A percentile compares a stretch with the other conserved stretches of the same genome.
phyloP scores from a whole-genome alignment of 768 basidiomycete species.

The Russula earlei region DNA sequence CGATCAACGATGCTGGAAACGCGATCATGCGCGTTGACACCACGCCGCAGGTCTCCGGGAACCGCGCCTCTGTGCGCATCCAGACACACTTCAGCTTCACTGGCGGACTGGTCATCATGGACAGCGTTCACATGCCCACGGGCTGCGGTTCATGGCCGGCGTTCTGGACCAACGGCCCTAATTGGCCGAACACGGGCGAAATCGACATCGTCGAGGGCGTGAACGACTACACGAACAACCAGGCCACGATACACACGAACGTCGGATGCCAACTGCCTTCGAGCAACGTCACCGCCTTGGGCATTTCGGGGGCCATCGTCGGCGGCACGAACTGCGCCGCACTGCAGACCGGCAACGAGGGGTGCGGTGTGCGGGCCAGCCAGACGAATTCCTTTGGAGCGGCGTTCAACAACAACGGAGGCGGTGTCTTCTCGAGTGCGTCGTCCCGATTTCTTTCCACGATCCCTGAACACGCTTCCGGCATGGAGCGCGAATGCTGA shows the following conservation, averaged over 20 bases:
- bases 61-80: constrained; percentile 72
- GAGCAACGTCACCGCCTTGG: constrained; percentile 36
- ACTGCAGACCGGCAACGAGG: constrained; percentile 58
- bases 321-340: constrained; percentile 67
- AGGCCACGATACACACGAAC: constrained; percentile 73
- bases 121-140: constrained; percentile 81
- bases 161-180: constrained; percentile 39
- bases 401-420: constrained; percentile 76
- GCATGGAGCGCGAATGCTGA: constrained; percentile 3
- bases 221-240: constrained; percentile 69
- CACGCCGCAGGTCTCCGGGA: constrained; percentile 57
- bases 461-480: not conserved
- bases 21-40: constrained; percentile 87
- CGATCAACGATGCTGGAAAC: constrained; percentile 61
- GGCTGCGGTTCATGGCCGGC: constrained; percentile 84
- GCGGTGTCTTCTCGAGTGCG: constrained; percentile 87
- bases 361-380: constrained; percentile 68
- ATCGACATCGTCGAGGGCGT: constrained; percentile 85
- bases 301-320: constrained; percentile 55
- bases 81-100: constrained; percentile 51
- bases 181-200: constrained; percentile 63
- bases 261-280: constrained; percentile 58
- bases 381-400: constrained; percentile 63
- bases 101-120: constrained; percentile 67
- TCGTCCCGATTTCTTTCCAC: constrained; percentile 31